Base-by-base conservation (phyloP, 78 protist genomes). In the Tieghemostelium lacteum region DNA sequence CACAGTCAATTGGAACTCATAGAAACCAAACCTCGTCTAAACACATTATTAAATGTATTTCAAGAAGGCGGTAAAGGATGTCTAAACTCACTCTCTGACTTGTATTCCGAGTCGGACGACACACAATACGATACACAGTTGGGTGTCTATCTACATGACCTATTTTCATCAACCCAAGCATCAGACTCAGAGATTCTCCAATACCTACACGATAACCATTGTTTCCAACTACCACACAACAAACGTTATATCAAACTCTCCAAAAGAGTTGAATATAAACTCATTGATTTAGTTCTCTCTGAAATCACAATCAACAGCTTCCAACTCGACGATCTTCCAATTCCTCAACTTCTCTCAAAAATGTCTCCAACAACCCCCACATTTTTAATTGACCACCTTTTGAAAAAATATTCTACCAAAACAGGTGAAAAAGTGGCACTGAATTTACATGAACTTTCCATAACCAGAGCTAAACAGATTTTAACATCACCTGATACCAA, bases 401-500 rank as follows among this genome's bases (percentile, higher is more conserved):
- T 78, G 20, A 37, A 54, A 24, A 50, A 66, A 28, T 69, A 69
- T 42, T 39, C 55, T 28, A 20, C 31, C 45, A 50, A 34, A 45
- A 24, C 19, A 14, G 49, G 45, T 45, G 42, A 45, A 67, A 1
- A 54, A n/a, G 26, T 57, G 40, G 24, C 57, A 66, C 60, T 69
- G 5, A 36, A 69, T 39, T 55, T 26, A 28, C 28, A 69, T 69
- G 36, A 55, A 45, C 12, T 83, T 20, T 83, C 62, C 69, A 83
- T 83, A 58, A 34, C 39, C 55, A 78, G 75, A 66, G 88, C 73
- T 16, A 78, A 78, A 40, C 88, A 64, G 54, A n/a, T 78, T 37
- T 39, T 78, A 33, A 37, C n/a, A 39, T 12, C 65, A 65, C 52
- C 66, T 20, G 28, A 24, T 16, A 61, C n/a, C n/a, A n/a, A n/a